phyloP scores from a whole-genome alignment of 2,329 filamentous ascomycete genomes.

The Tolypocladium sp. region DNA sequence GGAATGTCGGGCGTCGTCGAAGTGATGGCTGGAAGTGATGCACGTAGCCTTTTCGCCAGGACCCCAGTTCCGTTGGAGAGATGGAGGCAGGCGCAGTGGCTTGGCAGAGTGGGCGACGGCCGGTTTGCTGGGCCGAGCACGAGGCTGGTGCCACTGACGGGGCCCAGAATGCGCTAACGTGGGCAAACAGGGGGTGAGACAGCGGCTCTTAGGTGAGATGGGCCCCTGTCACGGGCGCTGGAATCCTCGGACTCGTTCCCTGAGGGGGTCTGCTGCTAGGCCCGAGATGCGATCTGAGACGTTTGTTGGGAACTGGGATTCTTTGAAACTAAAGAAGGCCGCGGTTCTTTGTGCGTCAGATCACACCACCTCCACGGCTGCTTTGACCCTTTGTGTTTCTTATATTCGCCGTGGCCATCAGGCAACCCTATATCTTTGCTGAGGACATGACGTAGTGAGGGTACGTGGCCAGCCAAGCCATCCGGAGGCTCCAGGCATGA shows the following conservation, averaged over 20 bases:
- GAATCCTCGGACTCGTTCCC: neutral
- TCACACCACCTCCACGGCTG: neutral
- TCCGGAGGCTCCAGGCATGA: neutral
- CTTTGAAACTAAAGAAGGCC: neutral
- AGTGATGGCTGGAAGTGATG: slow-evolving; percentile 12
- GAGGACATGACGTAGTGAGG: slow-evolving; percentile 1
- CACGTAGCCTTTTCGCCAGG: slow-evolving; percentile 20
- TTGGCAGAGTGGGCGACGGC: neutral
- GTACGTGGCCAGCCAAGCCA: slow-evolving; percentile 2
- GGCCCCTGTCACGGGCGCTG: neutral
- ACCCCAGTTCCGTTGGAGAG: neutral
- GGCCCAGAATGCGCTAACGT: neutral
- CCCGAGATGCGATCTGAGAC: neutral
- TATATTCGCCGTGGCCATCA: neutral
- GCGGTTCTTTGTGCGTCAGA: neutral
- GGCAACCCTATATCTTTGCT: neutral
- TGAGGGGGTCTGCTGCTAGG: neutral
- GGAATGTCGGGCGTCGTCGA: slow-evolving; percentile 12
- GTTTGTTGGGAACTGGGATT: neutral
- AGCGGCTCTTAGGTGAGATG: neutral
- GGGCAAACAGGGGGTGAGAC: neutral
- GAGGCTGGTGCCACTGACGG: neutral
- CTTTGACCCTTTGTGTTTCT: neutral
- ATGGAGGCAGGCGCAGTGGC: slow-evolving; percentile 7
- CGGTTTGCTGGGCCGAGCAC: neutral